A percentile compares a stretch with the other conserved stretches of the same genome.
These are phyloP conservation scores for Penicillium glabrum DNA, from an alignment of 2,329 filamentous ascomycete genomes.

Conservation along the genomic window DNA sequence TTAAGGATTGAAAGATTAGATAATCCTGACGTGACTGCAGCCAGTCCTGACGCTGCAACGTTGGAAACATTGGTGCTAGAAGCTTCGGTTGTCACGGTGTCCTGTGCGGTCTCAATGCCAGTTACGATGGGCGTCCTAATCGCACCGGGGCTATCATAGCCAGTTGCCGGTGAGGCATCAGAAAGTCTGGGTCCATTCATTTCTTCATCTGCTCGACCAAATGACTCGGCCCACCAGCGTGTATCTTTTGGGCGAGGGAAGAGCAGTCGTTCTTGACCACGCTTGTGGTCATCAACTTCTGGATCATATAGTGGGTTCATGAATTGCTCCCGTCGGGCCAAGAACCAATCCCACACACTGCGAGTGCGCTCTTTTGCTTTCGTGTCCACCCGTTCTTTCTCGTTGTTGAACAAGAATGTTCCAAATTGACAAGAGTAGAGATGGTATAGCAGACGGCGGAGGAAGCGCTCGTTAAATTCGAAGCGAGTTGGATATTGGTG, in stretches of 20 bases:
- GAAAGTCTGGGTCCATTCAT: conserved; percentile 74
- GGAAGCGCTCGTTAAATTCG: conserved; percentile 93
- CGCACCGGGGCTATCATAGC: conserved; percentile 26
- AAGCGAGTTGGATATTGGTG: conserved; percentile 85
- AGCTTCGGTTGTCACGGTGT: conserved; percentile 49
- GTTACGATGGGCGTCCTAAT: conserved; percentile 56
- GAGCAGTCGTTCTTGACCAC: conserved; percentile 78
- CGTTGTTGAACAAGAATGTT: conserved; percentile 92
- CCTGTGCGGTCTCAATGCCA: conserved; percentile 60
- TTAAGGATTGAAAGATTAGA: conserved; percentile 45
- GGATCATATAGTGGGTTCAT: conserved; percentile 77
- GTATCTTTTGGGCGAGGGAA: conserved; percentile 75
- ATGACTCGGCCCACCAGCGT: conserved; percentile 92
- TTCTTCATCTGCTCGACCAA: conserved; percentile 82
- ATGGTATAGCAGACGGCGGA: conserved; percentile 86
- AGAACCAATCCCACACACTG: conserved; percentile 95
- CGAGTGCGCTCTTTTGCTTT: conserved; percentile 69
- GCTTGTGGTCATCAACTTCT: conserved; percentile 71
- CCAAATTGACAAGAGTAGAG: conserved; percentile 95
- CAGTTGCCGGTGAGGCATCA: conserved; percentile 46
- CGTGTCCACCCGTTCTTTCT: conserved; percentile 78
- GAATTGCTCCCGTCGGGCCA: conserved; percentile 78
- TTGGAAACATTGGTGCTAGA: conserved; percentile 29
- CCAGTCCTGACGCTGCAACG: conserved; percentile 35
- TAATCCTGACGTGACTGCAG: conserved; percentile 47